Percentiles rank a stretch among this genome's conserved stretches.
phyloP scores from a whole-genome alignment of 306 rosid species.

The Prunus campanulata region DNA sequence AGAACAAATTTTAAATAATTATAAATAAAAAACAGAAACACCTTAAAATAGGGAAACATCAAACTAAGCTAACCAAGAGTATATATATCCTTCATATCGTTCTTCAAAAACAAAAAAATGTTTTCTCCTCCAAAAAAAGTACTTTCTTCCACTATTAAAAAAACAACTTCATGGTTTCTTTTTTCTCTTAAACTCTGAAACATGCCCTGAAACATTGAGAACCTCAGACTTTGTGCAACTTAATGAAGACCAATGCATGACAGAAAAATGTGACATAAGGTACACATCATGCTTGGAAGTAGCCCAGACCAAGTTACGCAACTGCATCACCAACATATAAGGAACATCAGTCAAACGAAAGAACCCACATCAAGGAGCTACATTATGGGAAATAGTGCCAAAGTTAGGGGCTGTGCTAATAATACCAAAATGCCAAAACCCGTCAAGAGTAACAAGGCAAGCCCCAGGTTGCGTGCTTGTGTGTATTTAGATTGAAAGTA shows the following conservation, averaged over 20 bases:
- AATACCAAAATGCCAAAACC: background rate
- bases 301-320: slow-evolving; percentile 91
- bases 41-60: no score
- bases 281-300: slow-evolving; percentile 86
- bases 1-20: no score
- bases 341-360: slow-evolving; percentile 2
- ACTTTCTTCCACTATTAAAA: no score
- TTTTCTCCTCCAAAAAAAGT: no score
- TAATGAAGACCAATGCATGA: slow-evolving; percentile 82
- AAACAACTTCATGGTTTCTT: no score
- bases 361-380: background rate
- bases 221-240: slow-evolving; percentile 56
- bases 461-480: background rate
- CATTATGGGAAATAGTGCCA: background rate
- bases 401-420: background rate
- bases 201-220: slow-evolving; percentile 74
- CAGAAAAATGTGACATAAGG: slow-evolving; percentile 69
- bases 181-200: background rate
- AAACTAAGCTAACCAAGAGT: no score
- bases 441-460: background rate
- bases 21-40: no score
- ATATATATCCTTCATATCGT: no score
- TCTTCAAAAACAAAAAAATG: no score
- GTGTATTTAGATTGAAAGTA: background rate
- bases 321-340: slow-evolving; percentile 40